Base-by-base conservation (phyloP, 1,284 basidiomycete species). In the Ustilago hordei region DNA sequence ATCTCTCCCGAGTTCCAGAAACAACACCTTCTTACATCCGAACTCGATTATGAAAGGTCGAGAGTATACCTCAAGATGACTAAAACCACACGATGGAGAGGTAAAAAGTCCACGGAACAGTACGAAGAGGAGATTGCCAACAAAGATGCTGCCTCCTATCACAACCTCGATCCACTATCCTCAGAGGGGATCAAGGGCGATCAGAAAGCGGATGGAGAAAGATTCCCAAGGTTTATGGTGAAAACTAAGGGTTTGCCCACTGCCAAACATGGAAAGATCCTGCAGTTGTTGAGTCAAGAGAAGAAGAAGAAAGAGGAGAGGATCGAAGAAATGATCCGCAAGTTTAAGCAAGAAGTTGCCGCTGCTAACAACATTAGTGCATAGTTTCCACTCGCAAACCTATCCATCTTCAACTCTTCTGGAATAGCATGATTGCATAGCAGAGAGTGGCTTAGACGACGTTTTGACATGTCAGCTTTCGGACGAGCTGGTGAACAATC, bases 11-110 rank as follows among this genome's bases (percentile, higher is more conserved):
- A 75, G 12, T 83, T 84, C 54, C 55, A 75, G 48, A 75, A 74
- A 28, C 68, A 69, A 55, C 68, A 79, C 19, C 55, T 84, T 55
- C 57, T 81, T 28, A 57, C 63, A 13, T 75, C 78, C 12, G 81
- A 83, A 54, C 71, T 83, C 53, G 69, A 77, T 62, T 76, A 78
- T 63, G 81, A 83, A 56, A 62, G 72, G 13, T 55, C 55, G 5
- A 55, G 79, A 17, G 67, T 81, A 35, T 75, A 81, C 47, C 68
- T 84, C 64, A 80, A 79, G 63, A 80, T 84, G 77, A 84, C 78
- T 54, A 80, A 78, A 43, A 75, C 75, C 8, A 70, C 60, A 6
- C 61, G 82, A 35, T 84, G 82, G 80, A 75, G 81, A 31, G 74
- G 69, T 6, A 71, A 64, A 52, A 81, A 81, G 68, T 45, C 23